Evolutionary conservation across 1,284 basidiomycete genomes (phyloP).

Genomic region (Puccinia polysora): DNA sequence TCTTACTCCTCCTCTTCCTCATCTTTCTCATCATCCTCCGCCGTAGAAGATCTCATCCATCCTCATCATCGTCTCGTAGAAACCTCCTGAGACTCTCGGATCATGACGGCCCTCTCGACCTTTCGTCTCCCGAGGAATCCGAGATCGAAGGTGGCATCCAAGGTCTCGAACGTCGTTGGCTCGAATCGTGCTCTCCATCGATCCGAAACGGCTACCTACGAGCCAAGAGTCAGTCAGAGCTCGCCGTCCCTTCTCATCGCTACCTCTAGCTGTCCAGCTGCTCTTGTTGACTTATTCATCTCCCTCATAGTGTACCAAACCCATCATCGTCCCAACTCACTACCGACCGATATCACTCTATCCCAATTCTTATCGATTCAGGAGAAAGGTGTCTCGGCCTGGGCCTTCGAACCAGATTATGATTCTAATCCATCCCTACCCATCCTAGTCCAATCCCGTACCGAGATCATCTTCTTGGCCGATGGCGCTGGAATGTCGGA

Average conservation of each 20-base stretch:
- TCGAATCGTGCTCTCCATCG: conserved; percentile 71
- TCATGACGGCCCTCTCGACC: conserved; percentile 84
- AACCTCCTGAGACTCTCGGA: conserved; percentile 63
- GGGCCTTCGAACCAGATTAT: conserved; percentile 95
- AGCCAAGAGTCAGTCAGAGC: conserved; percentile 69
- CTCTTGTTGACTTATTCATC: neutral
- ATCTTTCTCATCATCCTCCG: conserved; percentile 78
- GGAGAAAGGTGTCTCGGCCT: conserved; percentile 94
- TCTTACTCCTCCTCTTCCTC: conserved; percentile 82
- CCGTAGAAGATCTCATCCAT: conserved; percentile 59
- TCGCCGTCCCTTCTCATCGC: conserved; percentile 45
- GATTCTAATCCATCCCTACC: conserved; percentile 71
- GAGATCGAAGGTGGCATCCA: conserved; percentile 76
- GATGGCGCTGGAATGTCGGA: conserved; percentile 71
- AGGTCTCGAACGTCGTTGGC: conserved; percentile 84
- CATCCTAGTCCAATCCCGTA: conserved; percentile 82
- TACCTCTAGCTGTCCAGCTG: conserved; percentile 42
- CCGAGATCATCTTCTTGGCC: conserved; percentile 89
- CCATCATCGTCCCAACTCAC: conserved; percentile 85
- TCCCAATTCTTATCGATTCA: conserved; percentile 96
- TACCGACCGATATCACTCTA: conserved; percentile 89
- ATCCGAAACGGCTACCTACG: conserved; percentile 70
- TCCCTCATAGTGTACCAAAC: conserved; percentile 68
- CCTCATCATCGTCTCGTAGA: conserved; percentile 48
- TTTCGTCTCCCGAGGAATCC: conserved; percentile 80